A percentile compares a stretch with the other conserved stretches of the same genome.
Conservation (phyloP, 768 basidiomycete species). For the Auriscalpium orientale region DNA sequence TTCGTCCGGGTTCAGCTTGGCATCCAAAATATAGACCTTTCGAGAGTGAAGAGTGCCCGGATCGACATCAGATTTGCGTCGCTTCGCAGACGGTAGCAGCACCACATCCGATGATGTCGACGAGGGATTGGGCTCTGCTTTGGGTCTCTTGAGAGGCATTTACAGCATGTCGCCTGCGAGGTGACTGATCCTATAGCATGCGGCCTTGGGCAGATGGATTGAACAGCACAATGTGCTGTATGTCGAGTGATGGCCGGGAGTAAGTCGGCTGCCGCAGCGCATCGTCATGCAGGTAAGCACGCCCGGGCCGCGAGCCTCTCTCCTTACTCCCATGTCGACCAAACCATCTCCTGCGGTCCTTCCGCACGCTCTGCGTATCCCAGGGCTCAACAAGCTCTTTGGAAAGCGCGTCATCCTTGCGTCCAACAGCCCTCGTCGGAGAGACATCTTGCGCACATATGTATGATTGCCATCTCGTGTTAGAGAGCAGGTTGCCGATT, state of each 20-base stretch:
- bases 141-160: no score
- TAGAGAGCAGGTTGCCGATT: background rate
- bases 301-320: no score
- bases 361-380: constrained; percentile 54
- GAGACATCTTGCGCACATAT: constrained; percentile 71
- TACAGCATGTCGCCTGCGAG: no score
- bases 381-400: constrained; percentile 55
- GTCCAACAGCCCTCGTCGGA: constrained; percentile 78
- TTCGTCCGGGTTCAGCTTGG: constrained; percentile 19
- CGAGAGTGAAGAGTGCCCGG: background rate
- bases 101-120: no score
- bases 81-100: no score
- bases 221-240: no score
- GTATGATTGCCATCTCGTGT: constrained; percentile 37
- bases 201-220: no score
- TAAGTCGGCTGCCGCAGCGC: no score
- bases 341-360: constrained; percentile 32
- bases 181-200: background rate
- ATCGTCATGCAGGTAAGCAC: no score
- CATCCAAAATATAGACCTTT: constrained; percentile 12
- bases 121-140: no score
- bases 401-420: constrained; percentile 80
- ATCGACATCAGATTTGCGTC: background rate
- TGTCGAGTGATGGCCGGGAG: no score
- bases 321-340: background rate